These are phyloP conservation scores for Boletus rubropictus DNA, from an alignment of 768 basidiomycete genomes.

Conservation along the genomic window DNA sequence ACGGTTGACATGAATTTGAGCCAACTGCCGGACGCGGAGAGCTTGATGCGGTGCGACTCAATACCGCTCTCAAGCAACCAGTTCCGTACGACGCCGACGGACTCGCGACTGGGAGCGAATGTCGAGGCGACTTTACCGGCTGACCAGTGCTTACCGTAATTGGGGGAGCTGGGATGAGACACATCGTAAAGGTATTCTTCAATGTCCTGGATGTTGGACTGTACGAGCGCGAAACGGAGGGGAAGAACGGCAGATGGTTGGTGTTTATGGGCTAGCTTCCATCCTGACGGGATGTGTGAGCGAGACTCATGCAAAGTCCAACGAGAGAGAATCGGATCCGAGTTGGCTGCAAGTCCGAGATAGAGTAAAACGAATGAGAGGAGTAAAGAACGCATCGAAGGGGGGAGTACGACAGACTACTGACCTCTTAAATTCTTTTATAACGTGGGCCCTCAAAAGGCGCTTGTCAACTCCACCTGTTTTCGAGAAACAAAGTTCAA, in stretches of 20 bases:
- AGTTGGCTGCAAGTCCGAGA: constrained; percentile 10
- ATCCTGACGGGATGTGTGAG: constrained; percentile 35
- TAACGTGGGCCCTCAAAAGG: background rate
- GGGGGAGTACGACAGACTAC: background rate
- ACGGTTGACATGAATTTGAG: constrained; percentile 37
- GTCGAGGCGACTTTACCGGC: constrained; percentile 34
- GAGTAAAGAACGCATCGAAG: constrained; percentile 17
- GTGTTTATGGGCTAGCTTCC: constrained; percentile 29
- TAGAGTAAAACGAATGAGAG: constrained; percentile 21
- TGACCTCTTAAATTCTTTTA: background rate
- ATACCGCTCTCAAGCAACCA: constrained; percentile 40
- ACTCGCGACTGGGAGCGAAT: constrained; percentile 37
- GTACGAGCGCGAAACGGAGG: constrained; percentile 41
- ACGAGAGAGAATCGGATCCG: constrained; percentile 6
- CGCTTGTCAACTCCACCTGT: too few relatives aligned
- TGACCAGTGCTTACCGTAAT: constrained; percentile 45
- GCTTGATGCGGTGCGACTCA: constrained; percentile 28
- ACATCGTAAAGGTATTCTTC: constrained; percentile 39
- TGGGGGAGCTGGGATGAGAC: constrained; percentile 39
- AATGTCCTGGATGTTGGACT: constrained; percentile 37
- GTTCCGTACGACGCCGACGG: constrained; percentile 32
- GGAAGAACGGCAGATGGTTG: constrained; percentile 33
- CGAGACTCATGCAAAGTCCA: constrained; percentile 20
- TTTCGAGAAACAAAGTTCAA: too few relatives aligned
- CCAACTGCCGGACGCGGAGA: constrained; percentile 35